These are phyloP conservation scores for Mycena olivaceomarginata DNA, from an alignment of 768 basidiomycete species.

Conservation along the genomic window DNA sequence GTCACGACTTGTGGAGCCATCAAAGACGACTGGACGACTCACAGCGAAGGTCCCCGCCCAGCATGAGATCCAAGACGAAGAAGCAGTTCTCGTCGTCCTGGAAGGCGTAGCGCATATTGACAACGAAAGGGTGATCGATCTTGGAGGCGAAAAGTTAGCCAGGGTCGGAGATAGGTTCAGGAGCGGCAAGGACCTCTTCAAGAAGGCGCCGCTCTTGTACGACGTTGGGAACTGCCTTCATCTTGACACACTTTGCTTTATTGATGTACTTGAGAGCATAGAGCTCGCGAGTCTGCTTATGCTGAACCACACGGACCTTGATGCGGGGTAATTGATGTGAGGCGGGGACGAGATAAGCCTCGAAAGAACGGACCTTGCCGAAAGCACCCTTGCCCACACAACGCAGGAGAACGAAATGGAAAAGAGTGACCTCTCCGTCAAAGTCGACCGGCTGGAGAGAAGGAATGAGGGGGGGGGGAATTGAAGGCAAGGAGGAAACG, in stretches of 20 bases:
- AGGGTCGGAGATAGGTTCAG: slow-evolving; percentile 25
- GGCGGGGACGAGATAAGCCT: slow-evolving; percentile 6
- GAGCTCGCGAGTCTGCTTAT: slow-evolving; percentile 97
- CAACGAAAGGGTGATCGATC: slow-evolving; percentile 97
- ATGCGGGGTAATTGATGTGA: slow-evolving; percentile 36
- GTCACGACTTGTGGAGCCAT: slow-evolving; percentile 32
- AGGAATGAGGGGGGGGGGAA: slow-evolving; percentile 1
- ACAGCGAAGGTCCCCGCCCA: slow-evolving; percentile 97
- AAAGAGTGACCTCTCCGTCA: slow-evolving; percentile 96
- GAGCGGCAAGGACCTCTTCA: slow-evolving; percentile 83
- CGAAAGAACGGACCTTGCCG: slow-evolving; percentile 83
- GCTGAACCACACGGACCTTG: slow-evolving; percentile 99
- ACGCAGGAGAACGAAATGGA: slow-evolving; percentile 95
- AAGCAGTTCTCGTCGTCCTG: slow-evolving; percentile 99
- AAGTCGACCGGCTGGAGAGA: slow-evolving; percentile 90
- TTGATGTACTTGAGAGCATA: slow-evolving; percentile 99
- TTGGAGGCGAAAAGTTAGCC: slow-evolving; percentile 56
- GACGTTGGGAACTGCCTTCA: slow-evolving; percentile 98
- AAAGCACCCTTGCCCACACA: slow-evolving; percentile 99
- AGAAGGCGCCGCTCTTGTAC: slow-evolving; percentile 96
- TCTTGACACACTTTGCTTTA: slow-evolving; percentile 97
- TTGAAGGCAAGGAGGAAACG: background rate
- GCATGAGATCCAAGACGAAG: slow-evolving; percentile 98
- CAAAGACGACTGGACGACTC: slow-evolving; percentile 54
- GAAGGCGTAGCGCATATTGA: slow-evolving; percentile 96